These are phyloP conservation scores for Tuber microsphaerosporum DNA, from an alignment of 495 filamentous ascomycete genomes.

Conservation along the genomic window DNA sequence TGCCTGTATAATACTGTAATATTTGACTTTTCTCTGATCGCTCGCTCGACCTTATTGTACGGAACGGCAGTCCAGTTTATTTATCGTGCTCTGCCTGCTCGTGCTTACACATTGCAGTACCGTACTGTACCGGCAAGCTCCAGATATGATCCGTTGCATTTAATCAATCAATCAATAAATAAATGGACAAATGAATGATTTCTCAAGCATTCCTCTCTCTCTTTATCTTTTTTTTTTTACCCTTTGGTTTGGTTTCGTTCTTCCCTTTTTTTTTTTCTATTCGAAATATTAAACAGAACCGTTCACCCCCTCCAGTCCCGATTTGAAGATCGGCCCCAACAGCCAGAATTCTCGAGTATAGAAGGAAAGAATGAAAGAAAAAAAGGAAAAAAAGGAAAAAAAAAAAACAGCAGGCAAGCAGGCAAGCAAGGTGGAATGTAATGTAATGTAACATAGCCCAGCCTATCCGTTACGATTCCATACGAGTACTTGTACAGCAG, in stretches of 20 bases:
- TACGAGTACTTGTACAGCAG: background rate
- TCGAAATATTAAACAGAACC: background rate
- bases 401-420: background rate
- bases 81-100: background rate
- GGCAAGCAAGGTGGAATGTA: background rate
- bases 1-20: background rate
- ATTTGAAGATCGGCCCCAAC: background rate
- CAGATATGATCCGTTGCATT: background rate
- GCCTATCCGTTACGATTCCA: background rate
- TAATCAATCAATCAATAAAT: background rate
- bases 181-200: background rate
- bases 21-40: background rate
- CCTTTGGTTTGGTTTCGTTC: background rate
- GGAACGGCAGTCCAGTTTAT: background rate
- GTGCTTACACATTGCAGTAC: background rate
- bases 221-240: background rate
- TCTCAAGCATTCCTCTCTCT: background rate
- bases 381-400: background rate
- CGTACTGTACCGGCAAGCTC: background rate
- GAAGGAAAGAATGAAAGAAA: background rate
- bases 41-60: background rate
- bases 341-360: background rate
- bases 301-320: background rate
- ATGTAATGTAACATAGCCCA: background rate
- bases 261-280: background rate